Percentiles rank a stretch among this genome's conserved stretches.
Conservation (phyloP, 1,284 basidiomycete species). For the Ustilago curta region DNA sequence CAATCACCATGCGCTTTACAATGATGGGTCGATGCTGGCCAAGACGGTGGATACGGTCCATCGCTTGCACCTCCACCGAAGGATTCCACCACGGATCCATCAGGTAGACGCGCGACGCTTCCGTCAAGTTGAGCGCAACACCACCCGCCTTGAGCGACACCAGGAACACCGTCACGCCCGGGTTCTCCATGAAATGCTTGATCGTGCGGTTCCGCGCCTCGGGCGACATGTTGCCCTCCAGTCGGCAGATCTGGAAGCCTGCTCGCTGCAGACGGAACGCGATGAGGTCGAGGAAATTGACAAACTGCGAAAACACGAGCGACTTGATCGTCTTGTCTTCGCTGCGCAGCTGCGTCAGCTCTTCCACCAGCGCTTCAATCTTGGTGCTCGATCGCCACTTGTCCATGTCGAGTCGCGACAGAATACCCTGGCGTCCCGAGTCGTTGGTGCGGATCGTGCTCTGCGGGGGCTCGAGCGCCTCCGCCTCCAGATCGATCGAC, state of each 20-base stretch:
- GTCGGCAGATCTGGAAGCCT: conserved; percentile 86
- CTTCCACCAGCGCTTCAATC: conserved; percentile 96
- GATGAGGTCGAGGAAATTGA: conserved; percentile 83
- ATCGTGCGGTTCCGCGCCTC: conserved; percentile 95
- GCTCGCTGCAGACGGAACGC: conserved; percentile 91
- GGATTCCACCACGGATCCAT: conserved; percentile 70
- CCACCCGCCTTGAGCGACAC: conserved; percentile 95
- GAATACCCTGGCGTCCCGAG: conserved; percentile 84
- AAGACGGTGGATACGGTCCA: conserved; percentile 88
- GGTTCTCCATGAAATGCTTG: conserved; percentile 93
- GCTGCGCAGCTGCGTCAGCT: conserved; percentile 83
- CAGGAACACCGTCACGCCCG: conserved; percentile 94
- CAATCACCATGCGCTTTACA: conserved; percentile 92
- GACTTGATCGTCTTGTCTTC: conserved; percentile 95
- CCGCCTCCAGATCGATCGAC: conserved; percentile 93
- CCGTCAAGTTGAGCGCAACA: conserved; percentile 75
- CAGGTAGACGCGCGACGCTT: conserved; percentile 67
- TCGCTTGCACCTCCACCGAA: conserved; percentile 76
- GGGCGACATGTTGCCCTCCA: conserved; percentile 97
- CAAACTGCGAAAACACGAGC: conserved; percentile 94
- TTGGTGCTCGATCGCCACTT: conserved; percentile 95
- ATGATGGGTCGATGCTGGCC: conserved; percentile 92
- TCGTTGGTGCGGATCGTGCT: conserved; percentile 69
- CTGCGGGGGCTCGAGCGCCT: conserved; percentile 85
- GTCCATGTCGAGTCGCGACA: conserved; percentile 87